phyloP scores from a whole-genome alignment of 139 green algal genomes.

The Chara braunii region DNA sequence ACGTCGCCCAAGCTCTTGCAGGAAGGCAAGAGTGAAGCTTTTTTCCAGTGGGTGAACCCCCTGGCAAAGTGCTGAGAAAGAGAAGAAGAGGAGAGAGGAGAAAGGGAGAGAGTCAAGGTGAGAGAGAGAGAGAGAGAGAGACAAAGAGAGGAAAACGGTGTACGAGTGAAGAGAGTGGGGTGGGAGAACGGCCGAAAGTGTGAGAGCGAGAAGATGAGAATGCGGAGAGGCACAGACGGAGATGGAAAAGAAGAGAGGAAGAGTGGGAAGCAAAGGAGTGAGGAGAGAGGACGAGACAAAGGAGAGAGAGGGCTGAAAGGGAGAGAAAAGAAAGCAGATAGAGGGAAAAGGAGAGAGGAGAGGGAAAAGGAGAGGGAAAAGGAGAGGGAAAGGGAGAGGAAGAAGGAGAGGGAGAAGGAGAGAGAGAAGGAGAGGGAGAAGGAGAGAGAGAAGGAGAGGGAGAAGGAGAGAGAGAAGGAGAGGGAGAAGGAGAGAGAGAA shows the following conservation, averaged over 20 bases:
- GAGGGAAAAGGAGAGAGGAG: neutral
- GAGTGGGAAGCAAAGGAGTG: neutral
- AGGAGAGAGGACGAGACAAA: neutral
- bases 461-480: neutral
- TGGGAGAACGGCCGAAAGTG: neutral
- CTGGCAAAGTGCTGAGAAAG: too few species aligned
- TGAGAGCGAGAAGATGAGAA: neutral
- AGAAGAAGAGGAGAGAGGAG: too few species aligned
- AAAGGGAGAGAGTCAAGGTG: slow-evolving; percentile 1
- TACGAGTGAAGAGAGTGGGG: neutral
- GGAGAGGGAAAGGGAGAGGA: neutral
- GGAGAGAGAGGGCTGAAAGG: neutral
- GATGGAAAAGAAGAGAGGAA: neutral
- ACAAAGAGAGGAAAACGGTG: neutral
- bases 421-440: neutral
- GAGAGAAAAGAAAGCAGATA: neutral
- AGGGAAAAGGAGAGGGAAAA: neutral
- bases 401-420: neutral
- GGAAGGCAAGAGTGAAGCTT: too few species aligned
- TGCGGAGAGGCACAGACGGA: neutral
- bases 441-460: neutral
- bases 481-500: neutral
- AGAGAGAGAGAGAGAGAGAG: neutral
- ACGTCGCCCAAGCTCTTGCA: too few species aligned
- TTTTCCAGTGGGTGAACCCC: too few species aligned